Base-by-base conservation (phyloP, 257 asterid species). In the Solanum lignicaule region DNA sequence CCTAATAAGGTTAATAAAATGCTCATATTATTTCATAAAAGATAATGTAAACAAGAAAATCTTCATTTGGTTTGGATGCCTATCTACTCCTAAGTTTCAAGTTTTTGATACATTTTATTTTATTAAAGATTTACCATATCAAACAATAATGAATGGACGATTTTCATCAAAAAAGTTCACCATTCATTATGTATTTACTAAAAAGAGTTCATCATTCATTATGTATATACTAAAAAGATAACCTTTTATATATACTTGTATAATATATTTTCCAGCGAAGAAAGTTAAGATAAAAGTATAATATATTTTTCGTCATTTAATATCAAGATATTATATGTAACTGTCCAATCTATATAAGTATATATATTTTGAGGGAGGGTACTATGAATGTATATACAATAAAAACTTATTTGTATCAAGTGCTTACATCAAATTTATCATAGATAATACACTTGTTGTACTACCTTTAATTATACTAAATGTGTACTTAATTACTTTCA, bases 91-190 rank as follows among this genome's bases (percentile, higher is more conserved):
- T 8, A 27, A 43, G 39, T 81, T 25, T 16, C 29, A 43, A 46
- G 66, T 16, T 81, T 27, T 79, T 38, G 52, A 74, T 15, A 8
- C 8, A 36, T 35, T 39, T 7, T 39, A 78, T 25, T 7, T 21
- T 14, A 15, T 27, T 15, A 29, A 69, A 69, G 5, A 12, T 9
- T 35, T 32, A 71, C 5, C 16, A 16, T 31, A 71, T 29, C 25
- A 29, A 31, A 66, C 8, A 6, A 27, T 66, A 7, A 1, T 0
- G 10, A 0, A 13, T 11, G 5, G 0, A 25, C 0, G 35, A 66
- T 66, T 65, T n/a, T 27, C 9, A 12, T 2, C 7, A 27, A 66
- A 62, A n/a, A 1, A 62, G 13, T 68, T 27, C 10, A 68, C 3
- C 12, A 68, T 6, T 0, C 2, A 60, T 2, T 60, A 62, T 6